phyloP scores from a whole-genome alignment of 1,139 yeast genomes.

The Debaryomycetaceae sp. region DNA sequence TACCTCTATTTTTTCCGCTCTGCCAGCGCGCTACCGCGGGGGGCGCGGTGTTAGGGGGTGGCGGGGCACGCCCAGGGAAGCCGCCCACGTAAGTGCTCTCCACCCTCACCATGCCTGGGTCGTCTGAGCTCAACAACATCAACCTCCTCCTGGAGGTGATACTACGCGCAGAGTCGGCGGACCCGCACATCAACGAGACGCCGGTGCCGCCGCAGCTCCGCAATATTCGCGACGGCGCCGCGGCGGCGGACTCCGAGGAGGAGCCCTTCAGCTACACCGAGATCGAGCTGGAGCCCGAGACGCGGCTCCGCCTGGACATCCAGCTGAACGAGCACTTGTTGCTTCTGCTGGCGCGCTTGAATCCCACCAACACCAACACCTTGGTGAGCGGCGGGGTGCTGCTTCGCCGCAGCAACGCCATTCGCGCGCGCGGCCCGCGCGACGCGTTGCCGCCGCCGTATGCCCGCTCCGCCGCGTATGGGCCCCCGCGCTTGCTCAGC shows the following conservation, averaged over 20 bases:
- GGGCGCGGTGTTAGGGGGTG: too few relatives aligned
- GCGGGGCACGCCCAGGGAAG: too few relatives aligned
- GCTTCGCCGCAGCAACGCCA: conserved; percentile 8
- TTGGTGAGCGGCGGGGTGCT: conserved; percentile 13
- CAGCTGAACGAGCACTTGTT: conserved; percentile 22
- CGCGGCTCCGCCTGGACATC: conserved; percentile 13
- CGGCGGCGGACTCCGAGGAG: conserved; percentile 4
- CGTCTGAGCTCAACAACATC: conserved; percentile 1
- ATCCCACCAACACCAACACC: conserved; percentile 18
- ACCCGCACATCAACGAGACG: conserved; percentile 6
- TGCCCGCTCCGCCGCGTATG: conserved; percentile 11
- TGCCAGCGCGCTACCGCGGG: too few relatives aligned
- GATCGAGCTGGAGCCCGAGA: conserved; percentile 9
- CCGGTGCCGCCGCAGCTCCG: conserved; percentile 6
- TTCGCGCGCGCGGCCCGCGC: conserved; percentile 4
- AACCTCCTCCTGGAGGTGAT: conserved; percentile 4
- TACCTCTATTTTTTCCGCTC: too few relatives aligned
- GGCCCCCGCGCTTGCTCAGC: neutral
- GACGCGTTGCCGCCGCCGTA: conserved; percentile 9
- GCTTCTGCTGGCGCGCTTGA: conserved; percentile 27
- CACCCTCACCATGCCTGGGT: too few relatives aligned
- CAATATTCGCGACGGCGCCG: conserved; percentile 5
- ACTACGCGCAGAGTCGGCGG: conserved; percentile 2
- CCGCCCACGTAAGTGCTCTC: too few relatives aligned
- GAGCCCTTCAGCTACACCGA: conserved; percentile 3